phyloP scores from a whole-genome alignment of 2,329 filamentous ascomycete genomes.

The Raffaelea arxii region DNA sequence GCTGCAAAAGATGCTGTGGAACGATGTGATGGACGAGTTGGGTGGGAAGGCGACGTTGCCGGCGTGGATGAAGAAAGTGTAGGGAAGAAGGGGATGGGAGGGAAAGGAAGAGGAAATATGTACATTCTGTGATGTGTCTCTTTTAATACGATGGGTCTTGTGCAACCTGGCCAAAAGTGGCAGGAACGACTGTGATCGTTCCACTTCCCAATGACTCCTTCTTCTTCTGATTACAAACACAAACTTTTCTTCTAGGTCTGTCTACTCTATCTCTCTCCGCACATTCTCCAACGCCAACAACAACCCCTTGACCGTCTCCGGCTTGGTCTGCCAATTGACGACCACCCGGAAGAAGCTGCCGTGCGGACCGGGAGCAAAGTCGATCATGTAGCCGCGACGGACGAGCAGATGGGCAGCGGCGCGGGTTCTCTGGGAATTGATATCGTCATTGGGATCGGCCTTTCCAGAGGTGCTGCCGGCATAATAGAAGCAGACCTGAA shows the following conservation, averaged over 20 bases:
- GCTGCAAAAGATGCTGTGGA: not conserved
- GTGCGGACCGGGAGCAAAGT: constrained; percentile 47
- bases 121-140: too few species aligned
- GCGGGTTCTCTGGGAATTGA: constrained; percentile 40
- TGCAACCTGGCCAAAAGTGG: too few species aligned
- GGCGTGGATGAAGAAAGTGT: not conserved
- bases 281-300: constrained; percentile 42
- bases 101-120: too few species aligned
- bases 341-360: constrained; percentile 52
- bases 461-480: constrained; percentile 40
- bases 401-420: constrained; percentile 39
- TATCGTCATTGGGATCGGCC: constrained; percentile 29
- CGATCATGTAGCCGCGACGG: constrained; percentile 47
- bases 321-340: constrained; percentile 45
- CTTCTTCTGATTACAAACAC: too few species aligned
- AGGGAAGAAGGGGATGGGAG: too few species aligned
- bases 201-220: too few species aligned
- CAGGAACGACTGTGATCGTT: too few species aligned
- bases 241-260: not conserved
- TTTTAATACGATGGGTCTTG: too few species aligned
- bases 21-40: not conserved
- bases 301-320: constrained; percentile 41
- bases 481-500: constrained; percentile 94
- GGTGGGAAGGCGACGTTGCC: too few species aligned
- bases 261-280: constrained; percentile 20